phyloP scores from a whole-genome alignment of 164 flowering plant species.

The Aristolochia californica region DNA sequence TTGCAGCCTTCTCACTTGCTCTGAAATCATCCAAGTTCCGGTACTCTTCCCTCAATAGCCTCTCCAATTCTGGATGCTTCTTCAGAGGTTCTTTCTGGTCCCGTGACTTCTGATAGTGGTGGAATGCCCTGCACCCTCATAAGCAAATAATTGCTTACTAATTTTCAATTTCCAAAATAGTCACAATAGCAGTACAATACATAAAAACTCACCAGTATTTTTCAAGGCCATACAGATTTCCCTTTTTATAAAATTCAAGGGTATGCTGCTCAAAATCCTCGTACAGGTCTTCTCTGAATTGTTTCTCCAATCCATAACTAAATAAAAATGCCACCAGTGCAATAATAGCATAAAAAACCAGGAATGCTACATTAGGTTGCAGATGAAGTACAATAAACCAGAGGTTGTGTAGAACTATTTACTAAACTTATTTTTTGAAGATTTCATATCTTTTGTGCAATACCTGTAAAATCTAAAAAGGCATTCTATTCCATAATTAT shows the following conservation, averaged over 20 bases:
- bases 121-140: conserved; percentile 69
- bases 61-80: conserved; percentile 74
- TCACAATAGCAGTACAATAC: background rate
- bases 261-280: conserved; percentile 76
- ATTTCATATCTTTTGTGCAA: background rate
- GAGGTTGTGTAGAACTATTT: background rate
- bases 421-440: background rate
- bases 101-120: conserved; percentile 49
- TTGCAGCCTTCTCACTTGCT: conserved; percentile 35
- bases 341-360: background rate
- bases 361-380: background rate
- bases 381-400: background rate
- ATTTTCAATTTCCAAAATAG: background rate
- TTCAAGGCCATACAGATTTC: conserved; percentile 90
- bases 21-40: conserved; percentile 70
- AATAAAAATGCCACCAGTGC: background rate
- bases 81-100: conserved; percentile 33
- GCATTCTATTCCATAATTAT: conserved; percentile 86
- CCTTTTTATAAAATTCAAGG: conserved; percentile 67
- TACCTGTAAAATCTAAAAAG: conserved; percentile 97
- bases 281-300: conserved; percentile 70
- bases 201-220: conserved; percentile 67
- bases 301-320: conserved; percentile 94
- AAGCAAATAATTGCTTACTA: background rate
- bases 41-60: conserved; percentile 63